These are phyloP conservation scores for Arthrinium phaeospermum DNA, from an alignment of 2,329 filamentous ascomycete genomes.

Conservation along the genomic window DNA sequence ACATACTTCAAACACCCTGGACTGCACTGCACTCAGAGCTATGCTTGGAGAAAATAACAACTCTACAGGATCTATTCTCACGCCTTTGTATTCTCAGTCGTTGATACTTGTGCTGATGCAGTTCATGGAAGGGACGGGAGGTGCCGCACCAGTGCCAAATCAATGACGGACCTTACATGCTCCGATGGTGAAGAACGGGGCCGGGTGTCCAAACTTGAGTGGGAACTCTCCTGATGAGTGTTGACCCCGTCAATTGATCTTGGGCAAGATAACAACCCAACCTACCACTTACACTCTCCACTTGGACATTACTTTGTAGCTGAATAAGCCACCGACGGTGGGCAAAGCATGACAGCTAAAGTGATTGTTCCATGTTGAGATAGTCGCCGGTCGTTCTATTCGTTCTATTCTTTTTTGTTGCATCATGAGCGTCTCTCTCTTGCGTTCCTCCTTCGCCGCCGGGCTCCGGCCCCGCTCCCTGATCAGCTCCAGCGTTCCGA, in stretches of 20 bases:
- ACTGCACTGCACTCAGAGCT: not conserved
- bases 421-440: slow-evolving; percentile 6
- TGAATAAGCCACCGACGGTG: not conserved
- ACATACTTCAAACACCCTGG: not conserved
- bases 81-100: not conserved
- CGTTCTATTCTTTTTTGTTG: not conserved
- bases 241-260: slow-evolving; percentile 2
- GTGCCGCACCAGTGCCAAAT: not conserved
- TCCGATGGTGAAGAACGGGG: slow-evolving; percentile 16
- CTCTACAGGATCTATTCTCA: not conserved
- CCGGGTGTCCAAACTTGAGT: not conserved
- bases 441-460: not conserved
- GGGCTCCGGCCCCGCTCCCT: slow-evolving; percentile 1
- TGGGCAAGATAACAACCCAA: not conserved
- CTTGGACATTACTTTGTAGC: not conserved
- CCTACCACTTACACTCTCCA: not conserved
- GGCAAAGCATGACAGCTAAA: not conserved
- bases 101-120: not conserved
- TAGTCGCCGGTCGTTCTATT: not conserved
- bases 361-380: not conserved
- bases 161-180: slow-evolving; percentile 18
- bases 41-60: not conserved
- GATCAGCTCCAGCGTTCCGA: not conserved
- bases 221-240: slow-evolving; percentile 1
- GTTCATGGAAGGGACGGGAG: not conserved